phyloP scores from a whole-genome alignment of 2,329 filamentous ascomycete genomes.

The Mycogone perniciosa region DNA sequence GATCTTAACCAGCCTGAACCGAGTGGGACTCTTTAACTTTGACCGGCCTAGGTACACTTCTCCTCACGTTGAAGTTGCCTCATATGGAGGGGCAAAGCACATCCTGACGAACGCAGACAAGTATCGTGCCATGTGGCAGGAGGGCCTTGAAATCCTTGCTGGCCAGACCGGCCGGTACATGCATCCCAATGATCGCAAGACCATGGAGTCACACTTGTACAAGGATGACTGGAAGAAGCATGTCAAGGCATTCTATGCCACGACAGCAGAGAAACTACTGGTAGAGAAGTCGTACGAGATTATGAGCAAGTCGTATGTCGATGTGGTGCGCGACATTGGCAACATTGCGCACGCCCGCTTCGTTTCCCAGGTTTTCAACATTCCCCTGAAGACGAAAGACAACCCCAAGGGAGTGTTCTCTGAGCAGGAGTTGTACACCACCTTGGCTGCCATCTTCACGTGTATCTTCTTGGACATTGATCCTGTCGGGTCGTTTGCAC shows the following conservation, averaged over 20 bases:
- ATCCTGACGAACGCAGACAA: constrained; percentile 54
- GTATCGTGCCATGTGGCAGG: constrained; percentile 61
- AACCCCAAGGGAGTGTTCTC: constrained; percentile 53
- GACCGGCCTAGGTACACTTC: constrained; percentile 50
- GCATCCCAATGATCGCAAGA: constrained; percentile 31
- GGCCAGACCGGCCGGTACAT: constrained; percentile 6
- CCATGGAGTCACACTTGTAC: constrained; percentile 53
- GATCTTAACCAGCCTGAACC: constrained; percentile 62
- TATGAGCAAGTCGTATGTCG: constrained; percentile 50
- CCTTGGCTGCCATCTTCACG: constrained; percentile 59
- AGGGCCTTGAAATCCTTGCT: constrained; percentile 52
- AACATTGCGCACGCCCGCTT: constrained; percentile 63
- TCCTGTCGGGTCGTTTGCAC: constrained; percentile 57
- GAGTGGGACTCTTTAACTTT: constrained; percentile 64
- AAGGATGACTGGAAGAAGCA: constrained; percentile 54
- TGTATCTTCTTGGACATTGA: constrained; percentile 62
- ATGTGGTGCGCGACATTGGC: constrained; percentile 63
- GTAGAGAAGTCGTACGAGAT: constrained; percentile 59
- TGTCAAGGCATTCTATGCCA: constrained; percentile 61
- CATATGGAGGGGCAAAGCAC: constrained; percentile 54
- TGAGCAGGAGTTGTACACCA: constrained; percentile 52
- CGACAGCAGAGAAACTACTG: constrained; percentile 56
- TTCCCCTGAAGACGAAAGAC: constrained; percentile 59
- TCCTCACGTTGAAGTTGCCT: constrained; percentile 49
- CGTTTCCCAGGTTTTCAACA: constrained; percentile 54